A percentile compares a stretch with the other conserved stretches of the same genome.
Evolutionary conservation across 2,329 filamentous ascomycete genomes (phyloP).

Genomic region (Pseudogymnoascus pannorum): DNA sequence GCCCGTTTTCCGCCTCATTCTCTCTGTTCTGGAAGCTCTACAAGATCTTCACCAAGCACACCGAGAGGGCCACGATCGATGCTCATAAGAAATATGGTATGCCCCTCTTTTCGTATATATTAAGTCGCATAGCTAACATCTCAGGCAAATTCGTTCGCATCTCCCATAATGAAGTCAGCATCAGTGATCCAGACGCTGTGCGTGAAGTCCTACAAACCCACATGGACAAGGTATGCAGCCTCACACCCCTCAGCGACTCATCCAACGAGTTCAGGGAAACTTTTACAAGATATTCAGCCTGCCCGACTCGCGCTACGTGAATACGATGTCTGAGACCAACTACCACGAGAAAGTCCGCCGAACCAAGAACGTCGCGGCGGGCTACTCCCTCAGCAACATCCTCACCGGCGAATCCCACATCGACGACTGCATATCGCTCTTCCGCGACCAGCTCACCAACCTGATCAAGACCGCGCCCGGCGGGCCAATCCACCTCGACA

Average conservation of each 20-base stretch:
- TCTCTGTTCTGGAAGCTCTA: conserved; percentile 34
- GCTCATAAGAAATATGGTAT: conserved; percentile 35
- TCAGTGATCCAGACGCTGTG: conserved; percentile 36
- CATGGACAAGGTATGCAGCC: conserved; percentile 26
- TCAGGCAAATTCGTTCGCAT: conserved; percentile 37
- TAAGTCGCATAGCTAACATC: background rate
- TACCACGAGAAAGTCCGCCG: conserved; percentile 30
- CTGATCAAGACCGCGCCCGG: conserved; percentile 11
- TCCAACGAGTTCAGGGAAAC: conserved; percentile 16
- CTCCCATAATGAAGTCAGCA: conserved; percentile 36
- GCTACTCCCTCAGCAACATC: conserved; percentile 27
- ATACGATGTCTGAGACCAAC: conserved; percentile 33
- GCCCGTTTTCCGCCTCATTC: conserved; percentile 35
- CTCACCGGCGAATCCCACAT: conserved; percentile 24
- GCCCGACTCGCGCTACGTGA: conserved; percentile 35
- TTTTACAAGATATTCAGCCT: conserved; percentile 32
- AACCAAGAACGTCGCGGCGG: conserved; percentile 28
- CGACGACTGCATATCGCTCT: conserved; percentile 24
- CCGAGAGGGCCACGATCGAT: conserved; percentile 30
- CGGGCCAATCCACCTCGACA: conserved; percentile 30
- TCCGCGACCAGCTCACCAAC: conserved; percentile 25
- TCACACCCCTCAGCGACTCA: background rate
- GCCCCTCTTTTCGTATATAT: conserved; percentile 4
- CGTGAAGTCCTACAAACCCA: conserved; percentile 30
- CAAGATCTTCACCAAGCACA: conserved; percentile 33